Conservation (phyloP, 2,329 filamentous ascomycete genomes). For the Sarocladium strictum region DNA sequence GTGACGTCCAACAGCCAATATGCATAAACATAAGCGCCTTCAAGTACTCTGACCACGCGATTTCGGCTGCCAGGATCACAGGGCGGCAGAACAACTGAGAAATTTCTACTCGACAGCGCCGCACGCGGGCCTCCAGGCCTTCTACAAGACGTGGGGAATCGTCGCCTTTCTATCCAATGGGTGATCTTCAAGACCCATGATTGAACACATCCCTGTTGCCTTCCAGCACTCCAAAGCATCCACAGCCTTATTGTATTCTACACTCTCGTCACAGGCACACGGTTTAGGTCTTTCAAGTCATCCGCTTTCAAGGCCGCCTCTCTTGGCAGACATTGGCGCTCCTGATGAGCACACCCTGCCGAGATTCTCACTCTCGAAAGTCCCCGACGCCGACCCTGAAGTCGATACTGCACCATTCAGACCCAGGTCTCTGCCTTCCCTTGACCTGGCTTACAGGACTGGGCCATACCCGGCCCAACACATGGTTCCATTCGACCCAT, state of each 20-base stretch:
- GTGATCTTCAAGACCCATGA: neutral
- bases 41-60: no score
- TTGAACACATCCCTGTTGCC: neutral
- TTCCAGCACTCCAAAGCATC: neutral
- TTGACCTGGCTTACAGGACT: neutral
- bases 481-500: neutral
- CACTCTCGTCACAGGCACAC: neutral
- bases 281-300: no score
- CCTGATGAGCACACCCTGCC: no score
- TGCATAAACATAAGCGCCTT: neutral
- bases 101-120: slow-evolving; percentile 2
- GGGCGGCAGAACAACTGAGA: slow-evolving; percentile 4
- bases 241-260: neutral
- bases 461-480: neutral
- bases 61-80: neutral
- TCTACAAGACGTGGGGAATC: neutral
- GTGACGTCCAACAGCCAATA: neutral
- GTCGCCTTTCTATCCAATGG: neutral
- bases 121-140: neutral
- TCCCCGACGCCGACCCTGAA: neutral
- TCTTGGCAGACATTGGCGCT: no score
- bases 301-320: no score
- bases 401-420: neutral
- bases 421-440: no score
- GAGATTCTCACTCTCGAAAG: neutral